Base-by-base conservation (phyloP, 1,284 basidiomycete species). In the Bjerkandera adusta region DNA sequence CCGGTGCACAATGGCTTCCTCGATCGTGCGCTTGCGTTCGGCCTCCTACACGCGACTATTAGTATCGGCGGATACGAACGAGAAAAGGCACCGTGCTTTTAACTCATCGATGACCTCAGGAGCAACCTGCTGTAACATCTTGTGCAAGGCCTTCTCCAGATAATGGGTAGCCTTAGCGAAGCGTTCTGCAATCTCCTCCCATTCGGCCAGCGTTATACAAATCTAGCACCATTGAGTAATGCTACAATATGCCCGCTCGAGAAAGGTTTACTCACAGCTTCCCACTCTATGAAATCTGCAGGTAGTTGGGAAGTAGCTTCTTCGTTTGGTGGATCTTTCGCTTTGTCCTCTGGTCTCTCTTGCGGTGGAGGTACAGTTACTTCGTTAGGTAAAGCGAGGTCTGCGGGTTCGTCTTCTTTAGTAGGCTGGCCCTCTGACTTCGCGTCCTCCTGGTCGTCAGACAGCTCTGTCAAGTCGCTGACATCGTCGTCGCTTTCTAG, bases 131-230 rank as follows among this genome's bases (percentile, higher is more conserved):
- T 83, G 75, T 13, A 95, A 68, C 45, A 77, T 67, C 57, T 85
- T 87, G 63, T 85, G 77, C 25, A 95, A 69, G 7, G 83, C 79
- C 65, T 83, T 86, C 67, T 95, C 92, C 35, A 82, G 70, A 51
- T 88, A 87, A 62, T 94, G 83, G 5, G 82, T 84, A 3, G 85
- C 82, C 35, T 79, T 81, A 57, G 79, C 79, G 58, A 93, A 94
- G 25, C 68, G 79, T 26, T 82, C 78, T 11, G 79, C 74, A 43
- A 94, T 76, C 34, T 74, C 73, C 54, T 90, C 82, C 92, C 92
- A 92, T 53, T 92, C 89, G 5, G 75, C 63, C 13, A 89, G 70
- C n/a, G 87, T 89, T 12, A 85, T 77, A 57, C 86, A 90, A 52
- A 94, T 78, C 88, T 92, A 45, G 8, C 42, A 37, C 47, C 22